These are phyloP conservation scores for Cryptococcus neoformans DNA, from an alignment of 1,284 basidiomycete species.

Conservation along the genomic window DNA sequence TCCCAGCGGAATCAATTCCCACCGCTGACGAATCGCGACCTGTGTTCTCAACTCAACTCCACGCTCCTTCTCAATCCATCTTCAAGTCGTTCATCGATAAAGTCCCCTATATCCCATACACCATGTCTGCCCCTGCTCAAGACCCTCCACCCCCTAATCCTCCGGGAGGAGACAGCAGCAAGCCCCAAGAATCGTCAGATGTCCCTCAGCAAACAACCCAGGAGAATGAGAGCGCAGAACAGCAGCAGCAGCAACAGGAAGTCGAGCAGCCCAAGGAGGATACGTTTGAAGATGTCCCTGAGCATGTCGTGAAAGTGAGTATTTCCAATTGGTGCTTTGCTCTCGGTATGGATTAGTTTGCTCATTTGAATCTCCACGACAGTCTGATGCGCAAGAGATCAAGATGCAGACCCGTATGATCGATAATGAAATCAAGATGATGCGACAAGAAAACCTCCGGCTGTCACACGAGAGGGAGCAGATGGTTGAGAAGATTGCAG, in stretches of 20 bases:
- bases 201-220: not conserved
- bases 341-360: not conserved
- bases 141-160: slow-evolving; percentile 30
- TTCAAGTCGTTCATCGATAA: not conserved
- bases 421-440: slow-evolving; percentile 95
- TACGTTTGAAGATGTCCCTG: slow-evolving; percentile 46
- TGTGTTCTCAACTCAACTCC: not conserved
- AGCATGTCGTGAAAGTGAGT: slow-evolving; percentile 40
- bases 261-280: slow-evolving; percentile 39
- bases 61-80: not conserved
- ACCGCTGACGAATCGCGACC: slow-evolving; percentile 23
- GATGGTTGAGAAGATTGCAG: slow-evolving; percentile 98
- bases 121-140: slow-evolving; percentile 30
- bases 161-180: slow-evolving; percentile 6
- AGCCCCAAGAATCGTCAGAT: slow-evolving; percentile 8
- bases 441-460: slow-evolving; percentile 88
- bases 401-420: slow-evolving; percentile 81
- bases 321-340: too few relatives aligned
- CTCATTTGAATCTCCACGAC: not conserved
- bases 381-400: slow-evolving; percentile 74
- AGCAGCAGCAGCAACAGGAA: not conserved
- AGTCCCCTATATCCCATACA: not conserved
- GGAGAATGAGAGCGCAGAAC: not conserved
- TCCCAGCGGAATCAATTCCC: slow-evolving; percentile 12
- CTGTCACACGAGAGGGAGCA: slow-evolving; percentile 90